These are phyloP conservation scores for Peniophora sp. DNA, from an alignment of 1,284 basidiomycete genomes.

Conservation along the genomic window DNA sequence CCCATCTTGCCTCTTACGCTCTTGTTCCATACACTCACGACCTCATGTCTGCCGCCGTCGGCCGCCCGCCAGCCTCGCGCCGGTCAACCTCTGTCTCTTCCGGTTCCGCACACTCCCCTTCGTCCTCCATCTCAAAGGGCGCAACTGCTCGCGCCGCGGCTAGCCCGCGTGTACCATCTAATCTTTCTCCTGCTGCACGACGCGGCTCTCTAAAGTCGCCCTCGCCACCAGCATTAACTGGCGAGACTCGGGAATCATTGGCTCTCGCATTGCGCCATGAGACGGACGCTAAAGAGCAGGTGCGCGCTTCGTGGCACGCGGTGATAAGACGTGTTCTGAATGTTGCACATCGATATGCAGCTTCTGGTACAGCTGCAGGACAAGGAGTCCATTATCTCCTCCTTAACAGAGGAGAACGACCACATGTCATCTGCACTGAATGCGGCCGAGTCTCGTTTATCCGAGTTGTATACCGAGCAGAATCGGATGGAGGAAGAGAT, in stretches of 20 bases:
- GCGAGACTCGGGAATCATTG: slow-evolving; percentile 45
- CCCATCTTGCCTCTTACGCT: background rate
- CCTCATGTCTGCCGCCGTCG: slow-evolving; percentile 25
- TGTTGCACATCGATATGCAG: slow-evolving; percentile 25
- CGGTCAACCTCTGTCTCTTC: slow-evolving; percentile 21
- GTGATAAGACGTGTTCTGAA: slow-evolving; percentile 7
- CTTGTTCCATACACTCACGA: background rate
- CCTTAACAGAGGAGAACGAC: slow-evolving; percentile 55
- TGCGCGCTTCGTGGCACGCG: slow-evolving; percentile 20
- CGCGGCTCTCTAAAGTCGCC: slow-evolving; percentile 40
- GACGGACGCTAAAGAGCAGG: slow-evolving; percentile 75
- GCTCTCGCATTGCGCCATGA: slow-evolving; percentile 61
- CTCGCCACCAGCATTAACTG: slow-evolving; percentile 27
- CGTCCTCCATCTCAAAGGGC: slow-evolving; percentile 25
- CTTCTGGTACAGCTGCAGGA: slow-evolving; percentile 68
- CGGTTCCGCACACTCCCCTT: slow-evolving; percentile 13
- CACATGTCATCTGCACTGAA: slow-evolving; percentile 54
- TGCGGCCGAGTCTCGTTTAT: slow-evolving; percentile 58
- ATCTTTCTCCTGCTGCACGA: slow-evolving; percentile 31
- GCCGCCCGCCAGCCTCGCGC: slow-evolving; percentile 36
- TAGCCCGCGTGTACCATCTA: slow-evolving; percentile 23
- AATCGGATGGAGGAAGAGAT: slow-evolving; percentile 69
- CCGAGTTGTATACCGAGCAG: slow-evolving; percentile 74
- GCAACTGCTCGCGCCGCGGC: slow-evolving; percentile 32
- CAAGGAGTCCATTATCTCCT: slow-evolving; percentile 61